Percentiles rank a stretch among this genome's conserved stretches.
Evolutionary conservation across 1,284 basidiomycete genomes (phyloP).

Genomic region (Neonothopanus nambi): DNA sequence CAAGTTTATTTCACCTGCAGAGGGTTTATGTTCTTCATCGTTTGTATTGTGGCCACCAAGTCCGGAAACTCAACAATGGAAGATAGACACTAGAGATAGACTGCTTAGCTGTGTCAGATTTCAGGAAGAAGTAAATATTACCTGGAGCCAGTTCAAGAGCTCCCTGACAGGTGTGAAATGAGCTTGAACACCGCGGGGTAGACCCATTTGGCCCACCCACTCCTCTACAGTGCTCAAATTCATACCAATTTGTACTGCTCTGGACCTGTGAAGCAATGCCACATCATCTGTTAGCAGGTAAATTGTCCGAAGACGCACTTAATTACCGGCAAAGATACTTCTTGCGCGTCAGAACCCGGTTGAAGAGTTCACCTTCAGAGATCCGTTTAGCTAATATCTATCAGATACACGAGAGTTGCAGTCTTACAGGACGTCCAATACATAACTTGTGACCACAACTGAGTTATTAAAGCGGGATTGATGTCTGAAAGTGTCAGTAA

Average conservation of each 20-base stretch:
- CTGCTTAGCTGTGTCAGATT: slow-evolving; percentile 7
- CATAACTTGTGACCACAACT: slow-evolving; percentile 94
- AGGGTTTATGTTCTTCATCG: slow-evolving; percentile 85
- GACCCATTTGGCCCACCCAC: slow-evolving; percentile 82
- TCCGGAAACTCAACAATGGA: slow-evolving; percentile 85
- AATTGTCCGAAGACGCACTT: slow-evolving; percentile 9
- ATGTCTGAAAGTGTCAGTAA: slow-evolving; percentile 87
- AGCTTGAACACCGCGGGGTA: slow-evolving; percentile 78
- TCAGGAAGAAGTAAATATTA: slow-evolving; percentile 31
- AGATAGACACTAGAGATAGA: slow-evolving; percentile 66
- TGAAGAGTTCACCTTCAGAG: slow-evolving; percentile 85
- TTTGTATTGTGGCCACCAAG: slow-evolving; percentile 89
- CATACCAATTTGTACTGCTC: slow-evolving; percentile 89
- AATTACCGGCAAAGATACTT: slow-evolving; percentile 88
- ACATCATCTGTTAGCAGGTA: slow-evolving; percentile 10
- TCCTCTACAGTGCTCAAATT: slow-evolving; percentile 89
- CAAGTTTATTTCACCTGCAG: slow-evolving; percentile 60
- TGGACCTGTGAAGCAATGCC: slow-evolving; percentile 48
- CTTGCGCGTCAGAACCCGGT: slow-evolving; percentile 87
- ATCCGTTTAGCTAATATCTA: slow-evolving; percentile 12
- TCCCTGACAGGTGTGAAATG: slow-evolving; percentile 89
- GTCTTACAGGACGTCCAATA: slow-evolving; percentile 85
- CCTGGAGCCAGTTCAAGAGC: slow-evolving; percentile 86
- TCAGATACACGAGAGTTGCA: neutral
- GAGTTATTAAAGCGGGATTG: slow-evolving; percentile 87